These are phyloP conservation scores for Magnolia kwangsiensis DNA, from an alignment of 164 flowering plant species.

Conservation along the genomic window DNA sequence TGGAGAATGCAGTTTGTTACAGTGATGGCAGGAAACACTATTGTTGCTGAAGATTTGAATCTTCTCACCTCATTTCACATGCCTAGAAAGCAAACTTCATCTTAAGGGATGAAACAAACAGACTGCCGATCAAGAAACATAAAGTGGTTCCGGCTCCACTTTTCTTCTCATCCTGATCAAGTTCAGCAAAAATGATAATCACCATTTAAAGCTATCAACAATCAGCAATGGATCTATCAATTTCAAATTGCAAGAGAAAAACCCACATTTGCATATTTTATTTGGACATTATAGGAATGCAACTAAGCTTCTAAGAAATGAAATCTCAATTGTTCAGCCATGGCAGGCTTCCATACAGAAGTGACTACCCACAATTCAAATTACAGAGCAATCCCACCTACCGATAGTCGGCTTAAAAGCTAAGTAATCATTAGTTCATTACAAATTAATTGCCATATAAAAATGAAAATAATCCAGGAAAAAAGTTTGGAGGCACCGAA, in stretches of 20 bases:
- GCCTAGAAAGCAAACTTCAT: background rate
- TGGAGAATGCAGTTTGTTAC: background rate
- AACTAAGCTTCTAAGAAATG: background rate
- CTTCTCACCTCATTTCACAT: background rate
- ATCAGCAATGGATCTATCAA: background rate
- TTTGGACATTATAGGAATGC: background rate
- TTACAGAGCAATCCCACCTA: background rate
- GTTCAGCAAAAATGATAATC: constrained; percentile 10
- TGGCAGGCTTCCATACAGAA: background rate
- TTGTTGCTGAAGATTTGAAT: background rate
- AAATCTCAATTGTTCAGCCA: background rate
- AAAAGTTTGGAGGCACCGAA: too few species aligned
- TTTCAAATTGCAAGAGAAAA: background rate
- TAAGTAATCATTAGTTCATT: too few species aligned
- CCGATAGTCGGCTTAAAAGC: too few species aligned
- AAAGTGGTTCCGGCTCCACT: constrained; percentile 61
- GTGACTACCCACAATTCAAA: too few species aligned
- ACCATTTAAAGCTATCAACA: background rate
- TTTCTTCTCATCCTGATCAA: constrained; percentile 58
- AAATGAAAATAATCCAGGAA: too few species aligned
- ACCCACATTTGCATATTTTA: background rate
- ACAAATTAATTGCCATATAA: too few species aligned
- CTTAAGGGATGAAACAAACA: background rate
- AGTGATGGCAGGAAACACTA: background rate
- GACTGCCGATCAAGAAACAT: constrained; percentile 24